Evolutionary conservation across 495 filamentous ascomycete genomes (phyloP), one percentile per base, ranked within the genome.

Genomic region (Xylaria nigripes): DNA sequence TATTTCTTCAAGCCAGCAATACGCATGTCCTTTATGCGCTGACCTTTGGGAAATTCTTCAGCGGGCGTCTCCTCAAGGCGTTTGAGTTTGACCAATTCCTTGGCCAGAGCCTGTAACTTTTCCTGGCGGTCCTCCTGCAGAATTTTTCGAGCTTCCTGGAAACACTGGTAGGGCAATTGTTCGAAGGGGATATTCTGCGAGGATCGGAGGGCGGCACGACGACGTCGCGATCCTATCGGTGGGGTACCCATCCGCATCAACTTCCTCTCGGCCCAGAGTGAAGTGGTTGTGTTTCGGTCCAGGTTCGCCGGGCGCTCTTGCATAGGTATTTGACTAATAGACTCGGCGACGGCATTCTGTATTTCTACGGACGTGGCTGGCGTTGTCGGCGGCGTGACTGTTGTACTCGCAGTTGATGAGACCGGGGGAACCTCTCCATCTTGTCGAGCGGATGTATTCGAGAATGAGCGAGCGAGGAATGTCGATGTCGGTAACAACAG

Each of bases 121-220:
- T 94, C 82, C 50, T 83, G 72, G 15, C 93, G 82, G 70, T 99
- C 93, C 56, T 77, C 78, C 48, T 78, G 76, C 41, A 99, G 76
- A 32, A 97, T 68, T 62, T 87, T 86, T 50, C 90, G 84, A 38
- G 93, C 93, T 70, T 96, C 88, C 70, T 99, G 93, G 79, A 96
- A 99, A 66, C 87, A 92, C 76, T 97, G 90, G 72, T 94, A 95
- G 30, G 91, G 91, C 57, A 95, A 72, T 64, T 90, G 86, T 69
- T 92, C 86, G 70, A 99, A 97, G 45, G 92, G 93, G 52, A 96
- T 74, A 56, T 84, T 81, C 55, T 77, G 71, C 9, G 84, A 81
- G 18, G 76, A 75, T 55, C 82, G 82, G 56, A 94, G 68, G 5
- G 86, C 86, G 4, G 84, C 88, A 63, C 90, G 82, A 50, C 90